Evolutionary conservation across 2,329 filamentous ascomycete species (phyloP).

Genomic region (Endoconidiophora laricicola): DNA sequence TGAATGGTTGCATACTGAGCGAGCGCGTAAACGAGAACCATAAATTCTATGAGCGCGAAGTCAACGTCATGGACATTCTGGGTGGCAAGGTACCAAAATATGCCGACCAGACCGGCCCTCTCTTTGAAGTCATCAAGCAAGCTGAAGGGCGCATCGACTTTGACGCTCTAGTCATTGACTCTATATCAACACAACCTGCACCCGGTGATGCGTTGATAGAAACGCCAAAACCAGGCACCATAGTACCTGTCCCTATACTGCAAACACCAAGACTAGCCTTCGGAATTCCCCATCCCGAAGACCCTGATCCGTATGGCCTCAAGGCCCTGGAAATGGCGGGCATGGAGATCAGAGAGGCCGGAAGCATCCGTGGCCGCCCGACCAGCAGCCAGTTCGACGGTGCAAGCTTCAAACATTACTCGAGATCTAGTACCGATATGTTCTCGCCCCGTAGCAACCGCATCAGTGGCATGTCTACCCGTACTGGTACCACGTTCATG

Average conservation of each 20-base stretch:
- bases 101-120: conserved; percentile 36
- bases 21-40: conserved; percentile 44
- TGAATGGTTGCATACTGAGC: conserved; percentile 39
- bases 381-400: conserved; percentile 71
- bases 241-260: not conserved
- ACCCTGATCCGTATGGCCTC: conserved; percentile 85
- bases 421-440: conserved; percentile 56
- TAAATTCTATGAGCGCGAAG: conserved; percentile 34
- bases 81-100: conserved; percentile 39
- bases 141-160: conserved; percentile 70
- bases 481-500: conserved; percentile 51
- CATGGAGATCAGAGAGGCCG: conserved; percentile 80
- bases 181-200: conserved; percentile 46
- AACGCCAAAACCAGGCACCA: conserved; percentile 23
- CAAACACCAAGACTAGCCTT: conserved; percentile 36
- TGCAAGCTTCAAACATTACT: conserved; percentile 43
- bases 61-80: conserved; percentile 39
- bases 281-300: conserved; percentile 60
- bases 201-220: conserved; percentile 56
- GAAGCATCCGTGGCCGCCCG: conserved; percentile 49
- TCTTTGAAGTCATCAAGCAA: conserved; percentile 73
- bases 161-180: conserved; percentile 49
- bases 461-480: conserved; percentile 59
- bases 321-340: conserved; percentile 82
- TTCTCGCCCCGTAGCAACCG: conserved; percentile 42